Conservation (phyloP, 164 flowering plant species). For the Dillenia turbinata region DNA sequence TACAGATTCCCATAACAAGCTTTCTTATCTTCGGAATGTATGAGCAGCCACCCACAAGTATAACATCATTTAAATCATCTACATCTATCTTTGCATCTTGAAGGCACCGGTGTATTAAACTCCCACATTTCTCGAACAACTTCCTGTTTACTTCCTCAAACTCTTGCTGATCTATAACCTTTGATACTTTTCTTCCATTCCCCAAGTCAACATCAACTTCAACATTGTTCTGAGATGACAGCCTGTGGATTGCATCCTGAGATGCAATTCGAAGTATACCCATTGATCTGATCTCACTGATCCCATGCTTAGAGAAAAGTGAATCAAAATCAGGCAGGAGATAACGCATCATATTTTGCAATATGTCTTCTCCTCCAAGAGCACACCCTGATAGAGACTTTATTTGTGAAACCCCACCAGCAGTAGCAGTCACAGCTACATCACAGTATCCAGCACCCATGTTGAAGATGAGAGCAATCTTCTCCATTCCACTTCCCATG, state of each 20-base stretch:
- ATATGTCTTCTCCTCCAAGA: constrained; percentile 87
- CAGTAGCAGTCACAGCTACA: constrained; percentile 78
- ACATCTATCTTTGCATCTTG: constrained; percentile 59
- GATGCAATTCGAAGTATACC: constrained; percentile 70
- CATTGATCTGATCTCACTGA: constrained; percentile 54
- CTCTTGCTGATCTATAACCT: constrained; percentile 41
- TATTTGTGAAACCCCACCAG: constrained; percentile 94
- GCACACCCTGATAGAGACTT: constrained; percentile 64
- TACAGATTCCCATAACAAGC: constrained; percentile 46
- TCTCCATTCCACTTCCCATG: constrained; percentile 79
- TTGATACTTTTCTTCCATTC: constrained; percentile 45
- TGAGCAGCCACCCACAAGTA: constrained; percentile 90
- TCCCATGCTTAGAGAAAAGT: constrained; percentile 41
- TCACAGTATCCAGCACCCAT: constrained; percentile 93
- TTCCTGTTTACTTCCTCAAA: constrained; percentile 60
- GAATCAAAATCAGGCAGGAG: constrained; percentile 53
- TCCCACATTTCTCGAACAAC: constrained; percentile 62
- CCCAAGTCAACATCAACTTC: constrained; percentile 63
- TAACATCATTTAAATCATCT: constrained; percentile 63
- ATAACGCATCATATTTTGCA: constrained; percentile 66
- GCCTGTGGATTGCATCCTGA: constrained; percentile 79
- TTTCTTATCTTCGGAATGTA: constrained; percentile 62
- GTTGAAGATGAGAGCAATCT: constrained; percentile 71
- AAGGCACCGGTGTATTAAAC: constrained; percentile 53
- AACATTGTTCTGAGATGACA: constrained; percentile 46